Evolutionary conservation across 2,329 filamentous ascomycete species (phyloP).

Genomic region (Trichoderma guizhouense): DNA sequence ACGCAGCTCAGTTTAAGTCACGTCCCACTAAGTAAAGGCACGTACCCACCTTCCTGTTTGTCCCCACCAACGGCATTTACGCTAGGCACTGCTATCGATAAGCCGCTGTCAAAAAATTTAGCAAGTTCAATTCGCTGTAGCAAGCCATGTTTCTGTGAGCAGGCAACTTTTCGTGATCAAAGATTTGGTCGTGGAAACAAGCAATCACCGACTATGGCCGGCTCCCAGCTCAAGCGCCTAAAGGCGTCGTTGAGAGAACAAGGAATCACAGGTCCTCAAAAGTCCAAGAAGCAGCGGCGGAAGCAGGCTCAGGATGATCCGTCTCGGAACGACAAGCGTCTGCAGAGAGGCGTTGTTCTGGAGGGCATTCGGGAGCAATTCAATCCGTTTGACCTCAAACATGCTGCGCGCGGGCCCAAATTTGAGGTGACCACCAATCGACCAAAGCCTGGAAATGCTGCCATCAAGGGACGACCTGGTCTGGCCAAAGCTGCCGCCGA

Average conservation of each 20-base stretch:
- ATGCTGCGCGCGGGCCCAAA: slow-evolving; percentile 72
- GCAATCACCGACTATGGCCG: slow-evolving; percentile 63
- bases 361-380: slow-evolving; percentile 89
- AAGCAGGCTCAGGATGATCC: slow-evolving; percentile 65
- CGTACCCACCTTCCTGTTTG: background rate
- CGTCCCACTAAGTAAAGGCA: background rate
- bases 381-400: slow-evolving; percentile 95
- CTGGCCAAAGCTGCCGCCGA: slow-evolving; percentile 83
- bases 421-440: slow-evolving; percentile 76
- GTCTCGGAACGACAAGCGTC: slow-evolving; percentile 66
- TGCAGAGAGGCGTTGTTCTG: slow-evolving; percentile 73
- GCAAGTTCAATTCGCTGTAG: background rate
- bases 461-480: slow-evolving; percentile 70
- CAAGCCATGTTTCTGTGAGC: background rate
- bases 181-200: background rate
- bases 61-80: background rate
- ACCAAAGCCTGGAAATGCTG: slow-evolving; percentile 48
- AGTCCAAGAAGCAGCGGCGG: slow-evolving; percentile 93
- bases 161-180: background rate
- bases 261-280: slow-evolving; percentile 84
- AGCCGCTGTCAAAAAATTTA: slow-evolving; percentile 18
- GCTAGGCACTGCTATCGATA: slow-evolving; percentile 13
- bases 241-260: slow-evolving; percentile 88
- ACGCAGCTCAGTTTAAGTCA: background rate
- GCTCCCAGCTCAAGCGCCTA: slow-evolving; percentile 93